Evolutionary conservation across 495 filamentous ascomycete species (phyloP), one percentile per base, ranked within the genome.

Genomic region (Oidiodendron maius): DNA sequence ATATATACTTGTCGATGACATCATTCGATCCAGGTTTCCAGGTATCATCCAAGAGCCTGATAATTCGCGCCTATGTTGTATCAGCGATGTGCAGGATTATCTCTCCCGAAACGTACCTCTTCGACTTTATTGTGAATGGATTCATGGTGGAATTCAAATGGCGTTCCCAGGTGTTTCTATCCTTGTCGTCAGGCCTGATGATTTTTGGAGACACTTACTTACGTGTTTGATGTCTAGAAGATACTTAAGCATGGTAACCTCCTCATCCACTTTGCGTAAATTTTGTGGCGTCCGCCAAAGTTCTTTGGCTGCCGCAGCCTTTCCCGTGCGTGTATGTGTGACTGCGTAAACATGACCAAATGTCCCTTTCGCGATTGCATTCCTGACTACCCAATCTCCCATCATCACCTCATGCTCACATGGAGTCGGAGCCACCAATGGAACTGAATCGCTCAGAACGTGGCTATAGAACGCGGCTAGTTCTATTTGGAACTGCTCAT

Each of bases 231-330:
- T 23, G 20, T 52, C 8, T 36, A 18, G 25, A 6, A 52, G 35
- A 17, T 34, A n/a, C 24, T 41, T 46, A 4, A 24, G 32, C 20
- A 52, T 52, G 16, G 32, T n/a, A 39, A 52, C 43, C 23, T 52
- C 50, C n/a, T 30, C 16, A 20, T 52, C 50, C 15, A 52, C 44
- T 16, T n/a, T 24, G n/a, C 20, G 16, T 4, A 15, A 52, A 35
- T 56, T 56, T n/a, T 44, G 13, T 24, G 22, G 18, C 24, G 48
- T 56, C 15, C 36, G 52, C 47, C 48, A 56, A 11, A 56, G 47
- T 40, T 56, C 53, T 37, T 56, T 56, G 3, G 48, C 52, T 24
- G 44, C 52, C 16, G 44, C 48, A n/a, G 45, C 39, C 39, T 56
- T n/a, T 16, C 48, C 48, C 17, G 48, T 51, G 11, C 17, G 18